phyloP scores from a whole-genome alignment of 2,329 filamentous ascomycete genomes.

The Fusarium citri region DNA sequence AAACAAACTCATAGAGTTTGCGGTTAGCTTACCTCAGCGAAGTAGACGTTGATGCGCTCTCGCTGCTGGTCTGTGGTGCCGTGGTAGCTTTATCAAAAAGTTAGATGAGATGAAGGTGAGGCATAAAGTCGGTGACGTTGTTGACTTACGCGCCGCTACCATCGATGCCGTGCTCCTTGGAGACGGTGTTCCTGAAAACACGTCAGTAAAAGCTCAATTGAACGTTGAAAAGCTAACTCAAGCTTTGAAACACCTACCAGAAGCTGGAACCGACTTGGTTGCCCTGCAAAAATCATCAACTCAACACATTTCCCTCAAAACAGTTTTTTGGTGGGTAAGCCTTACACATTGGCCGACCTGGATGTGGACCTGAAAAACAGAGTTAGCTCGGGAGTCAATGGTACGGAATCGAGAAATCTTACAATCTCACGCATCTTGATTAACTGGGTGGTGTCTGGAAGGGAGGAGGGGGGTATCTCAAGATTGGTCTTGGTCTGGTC shows the following conservation, averaged over 20 bases:
- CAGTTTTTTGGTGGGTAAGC: conserved; percentile 56
- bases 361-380: conserved; percentile 83
- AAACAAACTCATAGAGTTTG: background rate
- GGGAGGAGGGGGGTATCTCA: conserved; percentile 2
- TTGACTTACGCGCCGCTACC: conserved; percentile 82
- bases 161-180: conserved; percentile 94
- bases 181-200: conserved; percentile 73
- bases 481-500: conserved; percentile 1
- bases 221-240: background rate
- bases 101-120: conserved; percentile 8
- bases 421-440: conserved; percentile 69
- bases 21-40: conserved; percentile 73
- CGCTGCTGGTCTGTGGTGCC: conserved; percentile 98
- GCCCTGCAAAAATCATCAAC: conserved; percentile 69
- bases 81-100: conserved; percentile 66
- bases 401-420: conserved; percentile 47
- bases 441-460: background rate
- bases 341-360: conserved; percentile 99
- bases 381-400: background rate
- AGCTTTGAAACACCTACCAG: conserved; percentile 61
- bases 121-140: conserved; percentile 9
- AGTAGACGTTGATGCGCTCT: conserved; percentile 99
- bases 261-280: conserved; percentile 99
- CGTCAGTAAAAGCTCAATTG: background rate
- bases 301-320: conserved; percentile 24